Evolutionary conservation across 768 basidiomycete genomes (phyloP).

Genomic region (Pleurotus cornucopiae): DNA sequence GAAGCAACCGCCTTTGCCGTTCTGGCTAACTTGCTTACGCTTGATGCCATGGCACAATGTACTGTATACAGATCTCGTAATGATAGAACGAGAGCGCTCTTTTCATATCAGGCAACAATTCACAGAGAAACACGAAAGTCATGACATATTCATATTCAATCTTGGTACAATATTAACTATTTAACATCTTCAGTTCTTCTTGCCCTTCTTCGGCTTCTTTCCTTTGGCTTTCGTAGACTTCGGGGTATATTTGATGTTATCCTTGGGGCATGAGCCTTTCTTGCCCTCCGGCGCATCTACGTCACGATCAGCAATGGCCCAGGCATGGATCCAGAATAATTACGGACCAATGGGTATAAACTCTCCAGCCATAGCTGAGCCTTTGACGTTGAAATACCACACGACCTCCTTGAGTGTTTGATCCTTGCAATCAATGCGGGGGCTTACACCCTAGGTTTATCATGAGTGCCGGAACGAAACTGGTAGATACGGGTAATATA

Average conservation of each 20-base stretch:
- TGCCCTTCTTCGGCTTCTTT: neutral
- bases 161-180: neutral
- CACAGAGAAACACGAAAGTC: too few relatives aligned
- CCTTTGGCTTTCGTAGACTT: conserved; percentile 26
- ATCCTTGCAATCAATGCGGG: conserved; percentile 40
- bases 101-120: too few relatives aligned
- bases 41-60: too few relatives aligned
- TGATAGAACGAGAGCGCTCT: too few relatives aligned
- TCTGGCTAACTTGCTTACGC: too few relatives aligned
- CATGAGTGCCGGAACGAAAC: neutral
- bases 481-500: neutral
- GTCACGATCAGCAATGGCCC: neutral
- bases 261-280: conserved; percentile 35
- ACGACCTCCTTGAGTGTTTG: conserved; percentile 35
- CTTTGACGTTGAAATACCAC: conserved; percentile 54
- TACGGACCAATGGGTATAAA: conserved; percentile 46
- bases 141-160: too few relatives aligned
- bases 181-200: neutral
- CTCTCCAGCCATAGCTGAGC: conserved; percentile 51
- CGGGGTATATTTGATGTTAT: conserved; percentile 44
- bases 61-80: too few relatives aligned
- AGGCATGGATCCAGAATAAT: neutral
- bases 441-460: conserved; percentile 40
- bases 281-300: conserved; percentile 33
- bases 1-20: too few relatives aligned